Base-by-base conservation (phyloP, 768 basidiomycete species). In the Mycena capillaripes region DNA sequence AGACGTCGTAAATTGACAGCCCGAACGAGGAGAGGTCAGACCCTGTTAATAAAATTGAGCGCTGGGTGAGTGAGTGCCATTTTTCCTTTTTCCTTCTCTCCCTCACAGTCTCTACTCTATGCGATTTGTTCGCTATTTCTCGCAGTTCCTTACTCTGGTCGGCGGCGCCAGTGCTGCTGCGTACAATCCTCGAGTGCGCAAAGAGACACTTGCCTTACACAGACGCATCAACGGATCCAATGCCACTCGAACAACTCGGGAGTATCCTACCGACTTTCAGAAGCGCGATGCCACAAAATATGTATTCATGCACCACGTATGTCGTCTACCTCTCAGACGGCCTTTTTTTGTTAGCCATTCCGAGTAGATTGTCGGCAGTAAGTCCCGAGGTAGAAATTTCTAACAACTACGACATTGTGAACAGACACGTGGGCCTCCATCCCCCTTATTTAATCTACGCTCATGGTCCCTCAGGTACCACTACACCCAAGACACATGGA, bases 241-340 rank as follows among this genome's bases (percentile, higher is more conserved):
- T 36, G 30, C 10, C 9, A 48, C 61, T 4, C 21, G 0, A 0
- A 0, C 11, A 30, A 30, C 55, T 9, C 48, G 27, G 1, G 79
- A 81, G 56, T 70, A 79, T 67, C 78, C 79, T 29, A 59, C 74
- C 19, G 80, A 81, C 57, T 70, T 86, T 27, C 69, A 76, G 56
- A 86, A 84, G 71, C 79, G 86, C 53, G 84, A 82, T 76, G 82
- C 82, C n/a, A 77, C 81, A 6, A 87, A 86, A 81, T 87, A 87
- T 75, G 85, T 88, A 21, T 86, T 88, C 69, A 87, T 88, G 85
- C 87, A 89, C 66, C 84, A 86, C 79, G 88, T 87, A 76, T 57
- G 86, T 79, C 30, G 23, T 64, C 30, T n/a, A n/a, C 40, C 52
- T 40, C 38, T 48, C 40, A 36, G 21, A 12, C 16, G 34, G 52